Evolutionary conservation across 352 stramenopile species (phyloP), one percentile per base, ranked within the genome.

Genomic region (Pythium aphanidermatum): DNA sequence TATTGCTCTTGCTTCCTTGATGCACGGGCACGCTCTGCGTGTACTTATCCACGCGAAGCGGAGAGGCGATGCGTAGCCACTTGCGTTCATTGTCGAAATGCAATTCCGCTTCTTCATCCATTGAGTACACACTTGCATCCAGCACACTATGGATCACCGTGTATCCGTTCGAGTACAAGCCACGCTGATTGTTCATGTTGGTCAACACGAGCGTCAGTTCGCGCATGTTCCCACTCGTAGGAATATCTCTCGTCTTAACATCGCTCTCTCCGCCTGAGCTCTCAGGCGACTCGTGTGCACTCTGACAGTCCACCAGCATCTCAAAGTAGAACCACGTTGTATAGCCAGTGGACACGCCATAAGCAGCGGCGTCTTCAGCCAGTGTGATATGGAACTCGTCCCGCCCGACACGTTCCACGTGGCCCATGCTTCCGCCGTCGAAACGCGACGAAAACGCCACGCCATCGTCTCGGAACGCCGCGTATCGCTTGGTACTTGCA

Each of bases 301-400:
- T 30, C 16, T 16, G 21, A 12, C 3, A 35, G 17, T 51, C 41
- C 19, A 41, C 10, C 40, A 51, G 12, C 28, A 63, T 35, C 40
- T 71, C 58, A 46, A 77, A 77, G 41, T 77, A 57, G 34, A 76
- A 77, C 66, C 66, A 77, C 14, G 63, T 70, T 33, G 40, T 72
- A 46, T 60, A 80, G 12, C 67, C 44, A 17, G 69, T 83, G 0
- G 65, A 63, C 6, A 79, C 42, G 2, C 68, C 63, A 25, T 55
- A 71, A 9, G 31, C 51, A 23, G 55, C 43, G 3, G 72, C 66
- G 38, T 83, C 68, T 45, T 76, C 58, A 11, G 67, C 53, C 25
- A 82, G 46, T 30, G 55, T 48, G 10, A 81, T 31, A 47, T 63
- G 29, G 46, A 70, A 86, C 19, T 43, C 42, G 25, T 53, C 19